These are phyloP conservation scores for Chrysoporthe puriensis DNA, from an alignment of 2,329 filamentous ascomycete genomes.

Conservation along the genomic window DNA sequence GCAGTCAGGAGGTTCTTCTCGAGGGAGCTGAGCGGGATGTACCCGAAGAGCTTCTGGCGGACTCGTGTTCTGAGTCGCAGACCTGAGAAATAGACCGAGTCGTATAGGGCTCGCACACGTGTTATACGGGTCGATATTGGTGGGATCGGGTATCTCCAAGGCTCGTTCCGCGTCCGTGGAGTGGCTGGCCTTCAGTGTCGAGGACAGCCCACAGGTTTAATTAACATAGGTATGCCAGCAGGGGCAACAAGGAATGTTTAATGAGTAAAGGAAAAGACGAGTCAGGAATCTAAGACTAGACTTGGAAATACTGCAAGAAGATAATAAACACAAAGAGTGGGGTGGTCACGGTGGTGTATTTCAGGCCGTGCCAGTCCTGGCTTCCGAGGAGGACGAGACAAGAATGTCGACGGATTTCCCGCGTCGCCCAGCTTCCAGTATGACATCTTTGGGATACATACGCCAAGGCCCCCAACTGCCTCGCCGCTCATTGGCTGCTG, in stretches of 20 bases:
- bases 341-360: neutral
- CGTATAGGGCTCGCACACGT: neutral
- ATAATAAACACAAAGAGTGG: neutral
- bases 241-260: neutral
- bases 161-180: neutral
- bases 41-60: neutral
- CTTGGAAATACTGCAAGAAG: neutral
- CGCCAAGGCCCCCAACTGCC: neutral
- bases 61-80: neutral
- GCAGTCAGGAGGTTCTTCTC: neutral
- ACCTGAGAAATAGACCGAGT: neutral
- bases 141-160: neutral
- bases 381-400: neutral
- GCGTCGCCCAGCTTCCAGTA: neutral
- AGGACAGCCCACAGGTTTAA: neutral
- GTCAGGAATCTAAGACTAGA: neutral
- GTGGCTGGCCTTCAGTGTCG: neutral
- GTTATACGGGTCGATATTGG: neutral
- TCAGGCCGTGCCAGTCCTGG: too few relatives aligned
- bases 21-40: neutral
- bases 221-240: neutral
- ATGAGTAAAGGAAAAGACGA: neutral
- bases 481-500: neutral
- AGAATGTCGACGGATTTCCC: neutral
- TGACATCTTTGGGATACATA: constrained; percentile 7